Evolutionary conservation across 2,329 filamentous ascomycete genomes (phyloP).

Genomic region (Lizonia empirigonia): DNA sequence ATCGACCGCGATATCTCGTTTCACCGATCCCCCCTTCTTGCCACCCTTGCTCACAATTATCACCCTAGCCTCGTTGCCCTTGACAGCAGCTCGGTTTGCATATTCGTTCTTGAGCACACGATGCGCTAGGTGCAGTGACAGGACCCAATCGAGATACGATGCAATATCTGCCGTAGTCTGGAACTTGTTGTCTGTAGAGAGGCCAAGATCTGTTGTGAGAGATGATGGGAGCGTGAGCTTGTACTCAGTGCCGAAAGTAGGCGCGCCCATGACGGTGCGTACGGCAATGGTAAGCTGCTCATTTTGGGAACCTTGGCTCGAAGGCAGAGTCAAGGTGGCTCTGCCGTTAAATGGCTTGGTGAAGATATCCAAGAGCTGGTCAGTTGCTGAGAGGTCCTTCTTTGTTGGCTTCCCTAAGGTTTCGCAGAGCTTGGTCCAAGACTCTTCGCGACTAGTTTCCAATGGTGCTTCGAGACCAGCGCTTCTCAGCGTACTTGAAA

Average conservation of each 20-base stretch:
- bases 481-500: conserved; percentile 29
- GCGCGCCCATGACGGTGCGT: conserved; percentile 42
- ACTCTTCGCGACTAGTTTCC: conserved; percentile 33
- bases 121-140: conserved; percentile 41
- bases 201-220: conserved; percentile 34
- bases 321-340: conserved; percentile 37
- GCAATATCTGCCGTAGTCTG: conserved; percentile 34
- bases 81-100: conserved; percentile 22
- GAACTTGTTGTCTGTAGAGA: conserved; percentile 40
- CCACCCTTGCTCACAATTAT: conserved; percentile 28
- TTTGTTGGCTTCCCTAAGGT: conserved; percentile 35
- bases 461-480: conserved; percentile 40
- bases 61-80: conserved; percentile 30
- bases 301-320: conserved; percentile 19
- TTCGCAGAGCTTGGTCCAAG: conserved; percentile 35
- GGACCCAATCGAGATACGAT: conserved; percentile 42
- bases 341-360: conserved; percentile 38
- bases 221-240: conserved; percentile 40
- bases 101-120: conserved; percentile 36
- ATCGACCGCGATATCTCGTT: conserved; percentile 31
- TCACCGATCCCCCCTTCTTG: conserved; percentile 24
- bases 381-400: conserved; percentile 37
- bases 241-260: conserved; percentile 45
- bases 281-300: conserved; percentile 37
- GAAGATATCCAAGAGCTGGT: conserved; percentile 40